phyloP scores from a whole-genome alignment of 257 asterid genomes.

The Forsythia suspensa region DNA sequence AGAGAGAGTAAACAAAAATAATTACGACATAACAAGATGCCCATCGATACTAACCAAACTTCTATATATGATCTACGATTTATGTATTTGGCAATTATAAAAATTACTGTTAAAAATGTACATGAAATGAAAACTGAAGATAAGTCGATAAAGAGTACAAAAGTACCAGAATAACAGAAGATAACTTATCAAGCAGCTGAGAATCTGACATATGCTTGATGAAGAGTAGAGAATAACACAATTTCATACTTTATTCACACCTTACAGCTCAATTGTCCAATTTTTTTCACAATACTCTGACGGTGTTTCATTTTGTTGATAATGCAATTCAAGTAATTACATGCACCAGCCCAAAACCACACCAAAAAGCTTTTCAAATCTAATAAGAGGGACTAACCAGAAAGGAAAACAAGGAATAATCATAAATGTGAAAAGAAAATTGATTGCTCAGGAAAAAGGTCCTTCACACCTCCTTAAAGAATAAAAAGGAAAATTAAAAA shows the following conservation, averaged over 20 bases:
- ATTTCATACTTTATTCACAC: neutral
- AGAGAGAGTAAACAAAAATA: neutral
- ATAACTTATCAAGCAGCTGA: neutral
- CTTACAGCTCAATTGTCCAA: neutral
- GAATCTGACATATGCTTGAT: neutral
- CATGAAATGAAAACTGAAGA: neutral
- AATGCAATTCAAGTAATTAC: neutral
- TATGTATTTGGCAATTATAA: neutral
- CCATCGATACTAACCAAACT: neutral
- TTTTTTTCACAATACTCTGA: neutral
- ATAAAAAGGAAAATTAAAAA: neutral
- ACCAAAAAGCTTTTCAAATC: neutral
- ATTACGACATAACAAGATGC: neutral
- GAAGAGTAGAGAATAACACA: neutral
- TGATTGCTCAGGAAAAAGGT: neutral
- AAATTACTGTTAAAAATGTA: neutral
- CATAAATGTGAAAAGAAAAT: neutral
- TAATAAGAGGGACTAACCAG: slow-evolving; percentile 1
- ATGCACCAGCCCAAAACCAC: slow-evolving; percentile 1
- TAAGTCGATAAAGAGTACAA: neutral
- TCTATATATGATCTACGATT: neutral
- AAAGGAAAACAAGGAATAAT: neutral
- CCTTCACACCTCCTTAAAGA: neutral
- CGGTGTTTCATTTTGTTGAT: neutral
- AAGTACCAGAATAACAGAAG: neutral